Evolutionary conservation across 257 asterid species (phyloP).

Genomic region (Solanum clarkiae): DNA sequence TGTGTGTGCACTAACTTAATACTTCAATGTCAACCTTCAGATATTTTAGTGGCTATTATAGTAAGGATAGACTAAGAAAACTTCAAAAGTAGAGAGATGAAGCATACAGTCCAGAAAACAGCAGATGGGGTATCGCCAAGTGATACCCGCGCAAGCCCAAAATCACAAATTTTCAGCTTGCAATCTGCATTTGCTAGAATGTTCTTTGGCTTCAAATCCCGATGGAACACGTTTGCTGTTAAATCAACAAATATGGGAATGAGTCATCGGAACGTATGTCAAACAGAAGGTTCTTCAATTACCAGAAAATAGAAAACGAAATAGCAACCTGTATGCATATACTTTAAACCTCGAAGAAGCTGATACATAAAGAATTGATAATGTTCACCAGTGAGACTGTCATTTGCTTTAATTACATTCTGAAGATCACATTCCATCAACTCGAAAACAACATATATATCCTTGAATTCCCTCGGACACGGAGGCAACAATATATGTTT

Average conservation of each 20-base stretch:
- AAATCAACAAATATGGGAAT: constrained; percentile 1
- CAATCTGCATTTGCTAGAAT: constrained; percentile 98
- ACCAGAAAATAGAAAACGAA: not conserved
- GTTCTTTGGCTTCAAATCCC: constrained; percentile 92
- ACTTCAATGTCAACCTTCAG: not conserved
- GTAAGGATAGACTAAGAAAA: constrained; percentile 4
- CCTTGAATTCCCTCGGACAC: constrained; percentile 90
- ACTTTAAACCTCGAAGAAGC: constrained; percentile 88
- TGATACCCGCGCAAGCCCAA: constrained; percentile 96
- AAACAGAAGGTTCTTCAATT: not conserved
- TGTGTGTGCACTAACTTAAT: not conserved
- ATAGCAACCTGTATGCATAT: constrained; percentile 72
- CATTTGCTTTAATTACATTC: constrained; percentile 80
- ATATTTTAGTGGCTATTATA: not conserved
- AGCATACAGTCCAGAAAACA: constrained; percentile 96
- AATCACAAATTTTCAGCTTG: constrained; percentile 95
- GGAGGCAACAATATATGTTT: constrained; percentile 95
- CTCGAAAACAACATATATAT: constrained; percentile 89
- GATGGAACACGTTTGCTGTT: constrained; percentile 87
- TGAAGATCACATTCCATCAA: constrained; percentile 99
- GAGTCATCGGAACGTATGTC: not conserved
- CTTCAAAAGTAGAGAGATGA: constrained; percentile 1
- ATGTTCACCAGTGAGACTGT: constrained; percentile 93
- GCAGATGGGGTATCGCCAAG: constrained; percentile 93
- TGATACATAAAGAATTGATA: constrained; percentile 92